Evolutionary conservation across 192 early-diverging fungal genomes (phyloP), one percentile per base, ranked within the genome.

Genomic region (Phycomyces blakesleeanus): DNA sequence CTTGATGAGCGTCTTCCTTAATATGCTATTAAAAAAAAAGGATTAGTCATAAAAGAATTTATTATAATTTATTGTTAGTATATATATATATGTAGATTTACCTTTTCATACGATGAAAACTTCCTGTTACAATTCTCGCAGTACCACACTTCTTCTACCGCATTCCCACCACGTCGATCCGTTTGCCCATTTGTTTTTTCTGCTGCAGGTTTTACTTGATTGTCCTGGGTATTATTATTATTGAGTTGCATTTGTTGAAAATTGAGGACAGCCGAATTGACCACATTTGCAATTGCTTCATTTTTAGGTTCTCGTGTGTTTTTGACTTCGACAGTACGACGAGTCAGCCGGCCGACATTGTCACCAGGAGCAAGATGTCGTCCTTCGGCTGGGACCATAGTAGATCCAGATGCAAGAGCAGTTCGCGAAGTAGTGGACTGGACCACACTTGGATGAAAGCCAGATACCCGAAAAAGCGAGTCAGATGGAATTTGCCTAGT

Each of bases 51-150:
- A 41, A 6, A 41, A 41, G 40, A 41, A 6, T 14, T 14, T 41
- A 10, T 41, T 20, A 57, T 58, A 4, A n/a, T 5, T 57, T 59
- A 6, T 44, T 3, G 34, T 47, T 14, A 59, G n/a, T 27, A 60
- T 16, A 60, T 10, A 61, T 29, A 1, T 15, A 37, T 49, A 41
- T 9, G 24, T 8, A 27, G 27, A 41, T 40, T 61, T 61, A 61
- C 59, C 59, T 61, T 29, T 61, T 61, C 59, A 37, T 50, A 34
- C 5, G 16, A 50, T 6, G 26, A 29, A 37, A 61, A 61, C 26
- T 50, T 42, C 29, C 27, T 37, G 22, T 61, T 61, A 51, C 59
- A 61, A 18, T 61, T 61, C 21, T 61, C 59, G 22, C 59, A 61
- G 5, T 51, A 61, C 5, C 59, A 27, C 26, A 61, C 20, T 11